phyloP scores from a whole-genome alignment of 148 eudicot genomes.

The Rheum nobile region DNA sequence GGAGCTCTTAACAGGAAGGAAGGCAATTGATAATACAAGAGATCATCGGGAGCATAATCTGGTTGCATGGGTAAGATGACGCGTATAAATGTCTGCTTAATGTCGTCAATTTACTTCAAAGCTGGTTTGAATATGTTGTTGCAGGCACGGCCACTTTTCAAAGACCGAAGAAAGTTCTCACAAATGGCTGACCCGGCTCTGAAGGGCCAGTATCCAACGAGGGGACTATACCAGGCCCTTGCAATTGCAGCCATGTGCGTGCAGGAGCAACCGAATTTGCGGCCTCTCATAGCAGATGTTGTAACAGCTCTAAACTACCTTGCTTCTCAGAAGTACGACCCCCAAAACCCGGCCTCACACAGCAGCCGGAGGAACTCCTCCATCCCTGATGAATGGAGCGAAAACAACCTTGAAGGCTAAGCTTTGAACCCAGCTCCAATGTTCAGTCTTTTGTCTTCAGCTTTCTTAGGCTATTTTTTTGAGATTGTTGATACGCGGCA shows the following conservation, averaged over 20 bases:
- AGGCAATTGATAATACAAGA: conserved; percentile 6
- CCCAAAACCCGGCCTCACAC: conserved; percentile 5
- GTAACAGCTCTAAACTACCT: conserved; percentile 68
- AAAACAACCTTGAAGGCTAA: not conserved
- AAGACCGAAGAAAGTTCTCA: conserved; percentile 45
- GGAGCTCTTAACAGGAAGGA: conserved; percentile 12
- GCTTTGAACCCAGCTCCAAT: not conserved
- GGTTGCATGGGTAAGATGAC: conserved; percentile 9
- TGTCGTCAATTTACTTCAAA: not conserved
- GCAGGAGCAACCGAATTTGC: conserved; percentile 47
- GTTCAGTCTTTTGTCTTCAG: not conserved
- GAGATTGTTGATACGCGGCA: not conserved
- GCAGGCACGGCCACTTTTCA: conserved; percentile 68
- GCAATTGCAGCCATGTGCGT: conserved; percentile 80
- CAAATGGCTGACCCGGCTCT: conserved; percentile 67
- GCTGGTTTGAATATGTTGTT: too few species aligned
- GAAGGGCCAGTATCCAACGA: conserved; percentile 43
- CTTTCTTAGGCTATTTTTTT: not conserved
- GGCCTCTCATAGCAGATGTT: conserved; percentile 60
- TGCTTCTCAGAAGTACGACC: conserved; percentile 44
- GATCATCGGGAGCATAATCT: conserved; percentile 1
- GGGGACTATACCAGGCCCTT: conserved; percentile 67
- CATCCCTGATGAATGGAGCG: not conserved
- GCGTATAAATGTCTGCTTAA: not conserved
- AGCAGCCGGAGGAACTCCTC: not conserved